Base-by-base conservation (phyloP, 192 early-diverging fungal species). In the Rhizophagus prolifer region DNA sequence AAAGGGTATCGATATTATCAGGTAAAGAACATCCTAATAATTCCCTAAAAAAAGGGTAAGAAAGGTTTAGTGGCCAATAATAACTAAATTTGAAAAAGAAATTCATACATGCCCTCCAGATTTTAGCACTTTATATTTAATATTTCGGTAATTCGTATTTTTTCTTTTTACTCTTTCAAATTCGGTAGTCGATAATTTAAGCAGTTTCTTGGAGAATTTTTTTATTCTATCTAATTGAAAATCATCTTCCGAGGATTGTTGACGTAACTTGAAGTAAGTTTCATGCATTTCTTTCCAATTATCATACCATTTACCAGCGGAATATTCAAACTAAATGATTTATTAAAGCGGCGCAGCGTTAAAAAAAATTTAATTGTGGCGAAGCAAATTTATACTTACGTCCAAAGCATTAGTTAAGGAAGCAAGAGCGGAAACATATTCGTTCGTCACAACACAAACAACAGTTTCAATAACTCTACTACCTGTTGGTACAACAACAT, bases 1-100 rank as follows among this genome's bases (percentile, higher is more conserved):
- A 67, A 16, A 67, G 34, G 9, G 34, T 67, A 67, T 67, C 65
- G 9, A 67, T 9, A 67, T 67, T 14, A 19, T 66, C 64, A 8
- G 64, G 64, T 38, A 66, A 66, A 19, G 64, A 66, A 5, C 13
- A 16, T 19, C 26, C 13, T 0, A 21, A 8, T 14, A 34, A 4
- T n/a, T 13, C 16, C 4, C 64, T 66, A 66, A 34, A 8, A 66
- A 34, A n/a, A n/a, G n/a, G n/a, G n/a, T n/a, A n/a, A n/a, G n/a
- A n/a, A n/a, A n/a, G n/a, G n/a, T n/a, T n/a, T n/a, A n/a, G n/a
- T n/a, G n/a, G n/a, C n/a, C n/a, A n/a, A n/a, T n/a, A n/a, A n/a
- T n/a, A n/a, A n/a, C n/a, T n/a, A n/a, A n/a, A n/a, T 31, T 31
- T 31, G 30, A 31, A 63, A 63, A n/a, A n/a, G n/a, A n/a, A n/a